Conservation (phyloP, 495 filamentous ascomycete genomes). For the Pseudevernia furfuracea region DNA sequence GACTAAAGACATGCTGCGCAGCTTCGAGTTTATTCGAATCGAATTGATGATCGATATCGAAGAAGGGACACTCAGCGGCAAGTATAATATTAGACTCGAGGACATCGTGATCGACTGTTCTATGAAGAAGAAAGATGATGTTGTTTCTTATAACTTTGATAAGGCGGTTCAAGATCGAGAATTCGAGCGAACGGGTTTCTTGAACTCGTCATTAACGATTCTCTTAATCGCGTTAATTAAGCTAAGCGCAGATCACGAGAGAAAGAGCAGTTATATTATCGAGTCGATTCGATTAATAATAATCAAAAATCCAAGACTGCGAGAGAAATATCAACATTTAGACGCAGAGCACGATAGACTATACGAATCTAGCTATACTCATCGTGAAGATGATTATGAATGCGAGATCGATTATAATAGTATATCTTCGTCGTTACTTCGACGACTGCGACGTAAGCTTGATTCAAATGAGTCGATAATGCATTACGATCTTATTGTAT, state of each 20-base stretch:
- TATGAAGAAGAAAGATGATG: constrained; percentile 6
- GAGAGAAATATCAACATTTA: constrained; percentile 2
- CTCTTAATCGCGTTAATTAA: background rate
- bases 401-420: constrained; percentile 15
- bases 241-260: constrained; percentile 9
- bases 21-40: constrained; percentile 10
- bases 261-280: background rate
- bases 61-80: constrained; percentile 4
- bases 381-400: constrained; percentile 19
- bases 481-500: constrained; percentile 21
- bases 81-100: background rate
- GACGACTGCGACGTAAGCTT: constrained; percentile 20
- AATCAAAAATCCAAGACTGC: constrained; percentile 7
- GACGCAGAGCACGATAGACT: constrained; percentile 14
- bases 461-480: constrained; percentile 20
- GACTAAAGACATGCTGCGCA: constrained; percentile 12
- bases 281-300: background rate
- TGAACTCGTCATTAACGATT: constrained; percentile 6
- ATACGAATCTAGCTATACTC: constrained; percentile 27
- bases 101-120: constrained; percentile 11
- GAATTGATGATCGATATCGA: constrained; percentile 12
- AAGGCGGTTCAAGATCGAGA: constrained; percentile 2
- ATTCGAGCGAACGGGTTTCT: constrained; percentile 6
- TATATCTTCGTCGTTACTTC: constrained; percentile 20
- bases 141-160: constrained; percentile 6